Percentiles rank a stretch among this genome's conserved stretches.
Conservation (phyloP, 306 rosid species). For the Vigna trinervia region DNA sequence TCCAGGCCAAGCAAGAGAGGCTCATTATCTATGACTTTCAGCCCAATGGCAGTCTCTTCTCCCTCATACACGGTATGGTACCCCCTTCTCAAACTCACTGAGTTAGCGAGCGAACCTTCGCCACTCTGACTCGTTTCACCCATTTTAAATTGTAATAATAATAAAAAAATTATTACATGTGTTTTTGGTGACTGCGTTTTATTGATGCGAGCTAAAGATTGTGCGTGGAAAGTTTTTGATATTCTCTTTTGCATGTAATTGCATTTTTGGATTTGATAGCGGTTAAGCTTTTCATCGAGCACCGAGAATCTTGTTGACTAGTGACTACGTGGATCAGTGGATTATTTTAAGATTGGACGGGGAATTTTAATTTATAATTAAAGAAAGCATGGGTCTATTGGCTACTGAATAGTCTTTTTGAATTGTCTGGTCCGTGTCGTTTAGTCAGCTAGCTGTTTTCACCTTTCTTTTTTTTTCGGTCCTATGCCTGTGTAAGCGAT, state of each 20-base stretch:
- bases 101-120: background rate
- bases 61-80: conserved; percentile 95
- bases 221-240: conserved; percentile 30
- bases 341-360: conserved; percentile 33
- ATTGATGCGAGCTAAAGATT: background rate
- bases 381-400: conserved; percentile 20
- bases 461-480: background rate
- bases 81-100: conserved; percentile 8
- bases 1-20: conserved; percentile 86
- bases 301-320: conserved; percentile 64
- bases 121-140: background rate
- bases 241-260: conserved; percentile 43
- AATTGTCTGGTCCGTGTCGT: conserved; percentile 41
- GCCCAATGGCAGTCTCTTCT: conserved; percentile 84
- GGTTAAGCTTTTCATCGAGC: conserved; percentile 24
- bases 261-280: conserved; percentile 40
- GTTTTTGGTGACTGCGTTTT: background rate
- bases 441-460: conserved; percentile 14
- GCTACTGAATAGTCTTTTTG: conserved; percentile 3
- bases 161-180: background rate
- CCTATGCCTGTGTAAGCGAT: background rate
- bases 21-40: conserved; percentile 81
- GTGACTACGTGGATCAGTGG: conserved; percentile 17
- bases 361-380: conserved; percentile 4
- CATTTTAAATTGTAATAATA: background rate